These are phyloP conservation scores for Cryptococcus sp. DNA, from an alignment of 1,284 basidiomycete species.

Conservation along the genomic window DNA sequence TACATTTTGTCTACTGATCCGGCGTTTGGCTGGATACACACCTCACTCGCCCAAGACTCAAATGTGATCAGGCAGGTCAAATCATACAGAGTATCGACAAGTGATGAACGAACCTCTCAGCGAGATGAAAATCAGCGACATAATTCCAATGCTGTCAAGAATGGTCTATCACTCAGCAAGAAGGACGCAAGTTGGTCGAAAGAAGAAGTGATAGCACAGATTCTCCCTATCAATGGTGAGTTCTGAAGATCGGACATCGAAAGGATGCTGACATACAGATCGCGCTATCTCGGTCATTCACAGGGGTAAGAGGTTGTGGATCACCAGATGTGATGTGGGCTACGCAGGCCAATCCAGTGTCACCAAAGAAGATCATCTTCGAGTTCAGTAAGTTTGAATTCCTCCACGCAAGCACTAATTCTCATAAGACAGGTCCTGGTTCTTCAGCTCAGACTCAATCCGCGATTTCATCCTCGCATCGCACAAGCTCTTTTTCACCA, in stretches of 20 bases:
- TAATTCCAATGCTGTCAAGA: constrained; percentile 3
- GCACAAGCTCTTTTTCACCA: constrained; percentile 16
- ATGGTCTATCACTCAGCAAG: not conserved
- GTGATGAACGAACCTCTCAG: constrained; percentile 7
- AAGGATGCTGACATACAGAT: constrained; percentile 1
- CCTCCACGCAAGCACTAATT: no score
- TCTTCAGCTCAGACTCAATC: no score
- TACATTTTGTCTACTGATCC: constrained; percentile 18
- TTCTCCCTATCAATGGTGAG: constrained; percentile 22
- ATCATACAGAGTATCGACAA: constrained; percentile 20
- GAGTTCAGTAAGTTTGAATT: constrained; percentile 7
- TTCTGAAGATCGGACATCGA: not conserved
- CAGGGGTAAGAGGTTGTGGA: constrained; percentile 18
- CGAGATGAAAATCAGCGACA: constrained; percentile 4
- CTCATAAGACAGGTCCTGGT: no score
- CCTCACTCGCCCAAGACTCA: constrained; percentile 25
- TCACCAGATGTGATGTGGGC: constrained; percentile 4
- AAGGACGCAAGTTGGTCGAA: constrained; percentile 13
- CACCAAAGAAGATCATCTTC: constrained; percentile 8
- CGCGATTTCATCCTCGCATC: constrained; percentile 20
- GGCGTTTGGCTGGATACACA: constrained; percentile 24
- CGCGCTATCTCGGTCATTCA: constrained; percentile 9
- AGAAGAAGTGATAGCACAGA: constrained; percentile 20
- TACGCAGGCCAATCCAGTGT: constrained; percentile 5
- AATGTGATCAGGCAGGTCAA: constrained; percentile 18